These are phyloP conservation scores for Priceomyces medius DNA, from an alignment of 805 yeast genomes.

Conservation along the genomic window DNA sequence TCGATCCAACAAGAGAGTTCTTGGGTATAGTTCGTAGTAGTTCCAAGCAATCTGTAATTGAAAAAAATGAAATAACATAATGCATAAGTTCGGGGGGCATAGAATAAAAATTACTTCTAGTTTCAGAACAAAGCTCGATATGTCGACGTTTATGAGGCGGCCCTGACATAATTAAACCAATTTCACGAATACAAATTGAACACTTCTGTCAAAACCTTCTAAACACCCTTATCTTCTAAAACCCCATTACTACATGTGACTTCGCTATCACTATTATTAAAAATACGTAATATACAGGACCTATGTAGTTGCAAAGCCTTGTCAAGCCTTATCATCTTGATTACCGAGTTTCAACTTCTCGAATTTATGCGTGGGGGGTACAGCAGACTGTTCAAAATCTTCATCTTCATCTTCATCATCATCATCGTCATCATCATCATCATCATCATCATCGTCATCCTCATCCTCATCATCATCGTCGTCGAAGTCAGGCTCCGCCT, in stretches of 20 bases:
- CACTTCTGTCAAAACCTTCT: too few relatives aligned
- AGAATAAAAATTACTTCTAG: background rate
- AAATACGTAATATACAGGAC: constrained; percentile 3
- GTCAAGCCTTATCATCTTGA: background rate
- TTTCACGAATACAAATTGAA: background rate
- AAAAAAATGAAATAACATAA: constrained; percentile 4
- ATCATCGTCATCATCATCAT: constrained; percentile 46
- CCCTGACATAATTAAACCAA: background rate
- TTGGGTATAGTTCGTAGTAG: constrained; percentile 2
- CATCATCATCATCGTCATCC: constrained; percentile 34
- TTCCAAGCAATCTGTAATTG: constrained; percentile 5
- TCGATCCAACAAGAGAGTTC: background rate
- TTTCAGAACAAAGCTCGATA: background rate
- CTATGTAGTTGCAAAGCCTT: background rate
- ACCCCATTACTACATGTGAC: background rate
- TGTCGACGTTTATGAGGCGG: constrained; percentile 3
- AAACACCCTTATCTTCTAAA: too few relatives aligned
- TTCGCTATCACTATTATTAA: constrained; percentile 1
- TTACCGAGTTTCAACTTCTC: constrained; percentile 4
- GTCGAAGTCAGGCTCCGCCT: constrained; percentile 10
- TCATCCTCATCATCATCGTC: constrained; percentile 34
- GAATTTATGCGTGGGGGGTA: constrained; percentile 1
- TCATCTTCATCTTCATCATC: constrained; percentile 47
- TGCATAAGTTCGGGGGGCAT: constrained; percentile 1
- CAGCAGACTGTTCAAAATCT: constrained; percentile 19